These are phyloP conservation scores for Melampsora americana DNA, from an alignment of 1,284 basidiomycete species.

Conservation along the genomic window DNA sequence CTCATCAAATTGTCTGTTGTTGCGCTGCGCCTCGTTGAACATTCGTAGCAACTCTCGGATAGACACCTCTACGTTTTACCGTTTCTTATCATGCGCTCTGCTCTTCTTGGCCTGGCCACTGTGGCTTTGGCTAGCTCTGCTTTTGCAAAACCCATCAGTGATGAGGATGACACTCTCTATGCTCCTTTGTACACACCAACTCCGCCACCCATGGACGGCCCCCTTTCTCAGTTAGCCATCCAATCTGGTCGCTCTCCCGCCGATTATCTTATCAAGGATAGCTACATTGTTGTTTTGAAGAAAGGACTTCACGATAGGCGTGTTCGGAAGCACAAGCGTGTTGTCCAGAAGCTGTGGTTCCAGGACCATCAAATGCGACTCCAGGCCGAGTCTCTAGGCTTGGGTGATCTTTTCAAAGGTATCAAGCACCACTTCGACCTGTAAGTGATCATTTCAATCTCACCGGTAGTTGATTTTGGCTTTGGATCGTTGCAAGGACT, in stretches of 20 bases:
- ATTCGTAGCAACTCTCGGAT: no score
- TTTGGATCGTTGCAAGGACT: neutral
- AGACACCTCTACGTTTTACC: no score
- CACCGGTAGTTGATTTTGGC: neutral
- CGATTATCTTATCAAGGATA: slow-evolving; percentile 39
- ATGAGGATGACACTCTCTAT: slow-evolving; percentile 17
- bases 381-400: slow-evolving; percentile 23
- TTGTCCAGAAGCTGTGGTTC: slow-evolving; percentile 27
- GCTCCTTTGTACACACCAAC: slow-evolving; percentile 41
- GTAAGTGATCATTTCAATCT: slow-evolving; percentile 1
- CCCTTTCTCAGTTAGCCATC: slow-evolving; percentile 30
- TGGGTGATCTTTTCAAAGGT: slow-evolving; percentile 23
- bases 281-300: slow-evolving; percentile 43
- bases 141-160: slow-evolving; percentile 17
- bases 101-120: slow-evolving; percentile 36
- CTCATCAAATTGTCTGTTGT: no score
- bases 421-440: slow-evolving; percentile 43
- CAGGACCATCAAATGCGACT: slow-evolving; percentile 17
- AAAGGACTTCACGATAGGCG: slow-evolving; percentile 24
- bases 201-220: slow-evolving; percentile 33
- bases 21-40: no score
- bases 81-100: slow-evolving; percentile 13
- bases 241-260: slow-evolving; percentile 33
- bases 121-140: slow-evolving; percentile 24
- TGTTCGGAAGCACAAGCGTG: slow-evolving; percentile 25